phyloP scores from a whole-genome alignment of 495 filamentous ascomycete species.

The Chlorociboria aeruginascens region DNA sequence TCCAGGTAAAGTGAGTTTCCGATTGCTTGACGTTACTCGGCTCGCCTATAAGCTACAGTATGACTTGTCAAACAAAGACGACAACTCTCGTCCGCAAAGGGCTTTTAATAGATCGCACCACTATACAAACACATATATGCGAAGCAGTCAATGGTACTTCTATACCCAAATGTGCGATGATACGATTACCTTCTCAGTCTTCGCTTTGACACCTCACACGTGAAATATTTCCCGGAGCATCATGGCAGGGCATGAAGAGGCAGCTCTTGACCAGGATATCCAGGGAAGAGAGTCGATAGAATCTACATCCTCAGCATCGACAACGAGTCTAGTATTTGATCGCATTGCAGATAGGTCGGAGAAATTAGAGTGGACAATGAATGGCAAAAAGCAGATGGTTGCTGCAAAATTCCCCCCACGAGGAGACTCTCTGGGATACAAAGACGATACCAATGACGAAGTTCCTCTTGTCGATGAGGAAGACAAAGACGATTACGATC shows the following conservation, averaged over 20 bases:
- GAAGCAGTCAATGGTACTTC: no score
- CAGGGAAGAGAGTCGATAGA: slow-evolving; percentile 31
- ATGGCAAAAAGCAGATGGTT: slow-evolving; percentile 11
- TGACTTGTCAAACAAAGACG: no score
- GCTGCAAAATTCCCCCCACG: slow-evolving; percentile 13
- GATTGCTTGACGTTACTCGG: no score
- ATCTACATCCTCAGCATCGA: slow-evolving; percentile 58
- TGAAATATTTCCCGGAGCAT: slow-evolving; percentile 16
- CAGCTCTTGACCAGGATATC: slow-evolving; percentile 9
- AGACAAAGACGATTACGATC: slow-evolving; percentile 28
- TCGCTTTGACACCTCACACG: slow-evolving; percentile 8
- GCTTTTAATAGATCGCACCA: no score
- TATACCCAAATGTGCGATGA: no score
- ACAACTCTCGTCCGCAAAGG: no score
- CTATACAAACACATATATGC: no score
- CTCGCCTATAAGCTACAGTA: no score
- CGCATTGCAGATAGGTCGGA: slow-evolving; percentile 42
- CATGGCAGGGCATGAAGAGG: slow-evolving; percentile 19
- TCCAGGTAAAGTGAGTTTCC: no score
- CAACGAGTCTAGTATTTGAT: slow-evolving; percentile 68
- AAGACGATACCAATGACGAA: slow-evolving; percentile 4
- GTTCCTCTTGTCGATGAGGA: slow-evolving; percentile 24
- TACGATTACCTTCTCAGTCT: not conserved
- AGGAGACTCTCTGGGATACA: slow-evolving; percentile 10
- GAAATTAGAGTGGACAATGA: slow-evolving; percentile 5